Percentiles rank a stretch among this genome's conserved stretches.
Evolutionary conservation across 2,329 filamentous ascomycete species (phyloP).

Genomic region (Trichothecium sympodiale): DNA sequence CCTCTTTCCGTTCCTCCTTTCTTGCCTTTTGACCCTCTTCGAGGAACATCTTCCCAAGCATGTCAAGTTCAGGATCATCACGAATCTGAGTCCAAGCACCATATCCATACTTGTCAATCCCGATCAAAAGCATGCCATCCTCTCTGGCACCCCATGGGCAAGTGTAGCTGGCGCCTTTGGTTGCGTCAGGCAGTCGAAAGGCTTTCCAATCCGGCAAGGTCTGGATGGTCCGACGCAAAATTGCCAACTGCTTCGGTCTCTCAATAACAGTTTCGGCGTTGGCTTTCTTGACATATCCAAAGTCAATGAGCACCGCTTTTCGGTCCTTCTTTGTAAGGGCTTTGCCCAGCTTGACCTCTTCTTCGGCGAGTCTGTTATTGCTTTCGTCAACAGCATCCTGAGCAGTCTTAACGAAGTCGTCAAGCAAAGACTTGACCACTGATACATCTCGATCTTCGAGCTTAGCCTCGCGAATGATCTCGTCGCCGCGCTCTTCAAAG

Average conservation of each 20-base stretch:
- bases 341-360: slow-evolving; percentile 74
- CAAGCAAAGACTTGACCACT: slow-evolving; percentile 65
- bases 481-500: slow-evolving; percentile 76
- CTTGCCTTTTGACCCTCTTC: slow-evolving; percentile 98
- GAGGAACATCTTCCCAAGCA: slow-evolving; percentile 86
- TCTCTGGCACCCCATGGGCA: slow-evolving; percentile 88
- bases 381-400: slow-evolving; percentile 53
- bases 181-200: slow-evolving; percentile 84
- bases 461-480: slow-evolving; percentile 79
- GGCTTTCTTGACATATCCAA: slow-evolving; percentile 82
- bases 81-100: slow-evolving; percentile 92
- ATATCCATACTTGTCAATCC: slow-evolving; percentile 87
- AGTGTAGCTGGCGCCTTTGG: slow-evolving; percentile 82
- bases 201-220: slow-evolving; percentile 58
- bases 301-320: slow-evolving; percentile 94
- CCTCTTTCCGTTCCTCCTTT: slow-evolving; percentile 81
- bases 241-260: slow-evolving; percentile 76
- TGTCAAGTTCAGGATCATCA: slow-evolving; percentile 76
- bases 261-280: slow-evolving; percentile 95
- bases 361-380: slow-evolving; percentile 61
- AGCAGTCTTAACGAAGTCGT: slow-evolving; percentile 56
- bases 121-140: slow-evolving; percentile 93
- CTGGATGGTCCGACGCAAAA: slow-evolving; percentile 65
- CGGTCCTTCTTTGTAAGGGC: slow-evolving; percentile 90
- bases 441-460: slow-evolving; percentile 71